These are phyloP conservation scores for Xylaria venustula DNA, from an alignment of 495 filamentous ascomycete species.

Conservation along the genomic window DNA sequence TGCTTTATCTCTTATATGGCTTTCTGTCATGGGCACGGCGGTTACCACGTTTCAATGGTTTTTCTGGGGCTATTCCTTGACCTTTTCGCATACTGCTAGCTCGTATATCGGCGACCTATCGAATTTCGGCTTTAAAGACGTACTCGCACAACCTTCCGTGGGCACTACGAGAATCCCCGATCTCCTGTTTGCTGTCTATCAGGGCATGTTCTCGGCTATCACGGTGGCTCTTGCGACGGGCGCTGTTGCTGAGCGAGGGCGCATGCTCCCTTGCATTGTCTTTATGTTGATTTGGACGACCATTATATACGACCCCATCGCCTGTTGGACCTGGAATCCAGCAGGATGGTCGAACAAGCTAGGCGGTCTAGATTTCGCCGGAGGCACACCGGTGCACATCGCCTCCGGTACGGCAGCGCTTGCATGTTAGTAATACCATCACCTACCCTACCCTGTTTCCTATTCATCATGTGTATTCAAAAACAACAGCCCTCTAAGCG, in stretches of 20 bases:
- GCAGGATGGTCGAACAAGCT: conserved; percentile 78
- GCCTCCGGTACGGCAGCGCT: conserved; percentile 86
- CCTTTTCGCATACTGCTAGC: conserved; percentile 84
- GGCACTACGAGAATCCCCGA: conserved; percentile 82
- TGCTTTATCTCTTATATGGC: conserved; percentile 90
- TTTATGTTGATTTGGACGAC: conserved; percentile 98
- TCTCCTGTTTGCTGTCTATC: conserved; percentile 88
- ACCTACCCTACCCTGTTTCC: no score
- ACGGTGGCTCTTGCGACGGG: conserved; percentile 93
- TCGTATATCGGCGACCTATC: conserved; percentile 79
- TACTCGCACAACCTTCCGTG: conserved; percentile 77
- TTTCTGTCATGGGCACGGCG: conserved; percentile 92
- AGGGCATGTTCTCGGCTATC: conserved; percentile 97
- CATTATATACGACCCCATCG: conserved; percentile 90
- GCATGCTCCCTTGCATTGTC: conserved; percentile 89
- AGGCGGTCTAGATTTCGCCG: conserved; percentile 93
- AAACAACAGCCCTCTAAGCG: no score
- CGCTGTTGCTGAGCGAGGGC: conserved; percentile 87
- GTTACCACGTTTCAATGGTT: conserved; percentile 97
- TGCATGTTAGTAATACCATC: conserved; percentile 47
- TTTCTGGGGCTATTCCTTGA: conserved; percentile 96
- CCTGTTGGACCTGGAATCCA: conserved; percentile 98
- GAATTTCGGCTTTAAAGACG: conserved; percentile 84
- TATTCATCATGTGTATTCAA: no score
- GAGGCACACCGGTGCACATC: conserved; percentile 96